A percentile compares a stretch with the other conserved stretches of the same genome.
These are phyloP conservation scores for Rubroboletus pulcherrimus DNA, from an alignment of 768 basidiomycete species.

Conservation along the genomic window DNA sequence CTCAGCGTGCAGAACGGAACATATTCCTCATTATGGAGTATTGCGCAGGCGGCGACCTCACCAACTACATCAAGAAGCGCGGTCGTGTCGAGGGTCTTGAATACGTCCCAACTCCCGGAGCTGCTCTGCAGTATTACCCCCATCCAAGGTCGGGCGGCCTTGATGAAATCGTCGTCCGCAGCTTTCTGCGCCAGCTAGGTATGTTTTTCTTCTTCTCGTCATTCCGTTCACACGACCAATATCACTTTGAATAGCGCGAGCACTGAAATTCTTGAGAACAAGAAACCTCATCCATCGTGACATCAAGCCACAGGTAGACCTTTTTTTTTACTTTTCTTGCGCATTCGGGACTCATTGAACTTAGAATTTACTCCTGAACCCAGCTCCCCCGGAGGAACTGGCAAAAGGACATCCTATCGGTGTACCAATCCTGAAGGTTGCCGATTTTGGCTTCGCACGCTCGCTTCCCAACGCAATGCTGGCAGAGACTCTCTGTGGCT, in stretches of 20 bases:
- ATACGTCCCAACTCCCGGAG: constrained; percentile 66
- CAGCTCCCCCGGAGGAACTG: constrained; percentile 76
- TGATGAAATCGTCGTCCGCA: constrained; percentile 85
- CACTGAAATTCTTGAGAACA: constrained; percentile 86
- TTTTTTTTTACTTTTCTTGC: not conserved
- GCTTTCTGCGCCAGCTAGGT: constrained; percentile 90
- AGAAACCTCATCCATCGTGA: constrained; percentile 93
- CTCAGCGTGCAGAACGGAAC: constrained; percentile 66
- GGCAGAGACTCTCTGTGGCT: constrained; percentile 97
- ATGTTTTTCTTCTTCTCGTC: constrained; percentile 17
- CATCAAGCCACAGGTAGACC: constrained; percentile 84
- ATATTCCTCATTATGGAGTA: constrained; percentile 98
- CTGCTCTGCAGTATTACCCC: constrained; percentile 78
- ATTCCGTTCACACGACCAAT: not conserved
- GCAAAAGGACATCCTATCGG: constrained; percentile 85
- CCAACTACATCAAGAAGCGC: constrained; percentile 96
- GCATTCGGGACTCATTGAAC: constrained; percentile 5
- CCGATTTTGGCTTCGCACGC: constrained; percentile 97
- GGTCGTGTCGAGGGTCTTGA: constrained; percentile 88
- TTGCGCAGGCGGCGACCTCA: constrained; percentile 94
- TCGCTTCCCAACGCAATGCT: constrained; percentile 88
- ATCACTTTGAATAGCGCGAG: constrained; percentile 62
- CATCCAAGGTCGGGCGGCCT: constrained; percentile 91
- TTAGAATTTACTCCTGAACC: constrained; percentile 86
- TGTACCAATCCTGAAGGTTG: constrained; percentile 93